Conservation (phyloP, 2,329 filamentous ascomycete species). For the Fusarium palustre region DNA sequence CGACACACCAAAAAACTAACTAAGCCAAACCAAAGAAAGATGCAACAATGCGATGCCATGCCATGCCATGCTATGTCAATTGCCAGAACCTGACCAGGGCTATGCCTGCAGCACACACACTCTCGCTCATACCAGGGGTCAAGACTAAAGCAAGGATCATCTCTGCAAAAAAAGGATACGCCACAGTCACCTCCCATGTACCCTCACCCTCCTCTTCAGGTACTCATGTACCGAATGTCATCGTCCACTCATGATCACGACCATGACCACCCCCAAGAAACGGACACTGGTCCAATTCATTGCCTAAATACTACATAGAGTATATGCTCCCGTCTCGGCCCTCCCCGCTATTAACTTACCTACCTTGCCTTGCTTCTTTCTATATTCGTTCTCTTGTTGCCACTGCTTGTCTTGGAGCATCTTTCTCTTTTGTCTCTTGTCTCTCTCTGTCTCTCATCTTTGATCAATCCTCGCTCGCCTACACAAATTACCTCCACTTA, state of each 20-base stretch:
- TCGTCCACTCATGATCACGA: conserved; percentile 48
- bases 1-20: too few species aligned
- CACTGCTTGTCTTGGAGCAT: conserved; percentile 14
- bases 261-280: conserved; percentile 39
- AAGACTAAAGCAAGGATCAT: conserved; percentile 15
- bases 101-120: conserved; percentile 27
- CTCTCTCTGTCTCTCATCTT: not conserved
- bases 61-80: conserved; percentile 11
- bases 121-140: not conserved
- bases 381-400: conserved; percentile 38
- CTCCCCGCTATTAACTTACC: conserved; percentile 35
- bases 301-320: conserved; percentile 49
- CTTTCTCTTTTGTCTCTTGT: conserved; percentile 21
- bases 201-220: conserved; percentile 41
- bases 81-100: conserved; percentile 27
- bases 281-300: conserved; percentile 27
- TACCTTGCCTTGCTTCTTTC: conserved; percentile 12
- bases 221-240: conserved; percentile 43
- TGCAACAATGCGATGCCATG: conserved; percentile 15
- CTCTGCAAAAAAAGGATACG: conserved; percentile 24
- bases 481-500: conserved; percentile 26
- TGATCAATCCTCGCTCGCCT: conserved; percentile 5
- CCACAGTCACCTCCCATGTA: conserved; percentile 48
- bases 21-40: not conserved
- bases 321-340: conserved; percentile 41